Evolutionary conservation across 2,329 filamentous ascomycete species (phyloP).

Genomic region (Aspergillus niger): DNA sequence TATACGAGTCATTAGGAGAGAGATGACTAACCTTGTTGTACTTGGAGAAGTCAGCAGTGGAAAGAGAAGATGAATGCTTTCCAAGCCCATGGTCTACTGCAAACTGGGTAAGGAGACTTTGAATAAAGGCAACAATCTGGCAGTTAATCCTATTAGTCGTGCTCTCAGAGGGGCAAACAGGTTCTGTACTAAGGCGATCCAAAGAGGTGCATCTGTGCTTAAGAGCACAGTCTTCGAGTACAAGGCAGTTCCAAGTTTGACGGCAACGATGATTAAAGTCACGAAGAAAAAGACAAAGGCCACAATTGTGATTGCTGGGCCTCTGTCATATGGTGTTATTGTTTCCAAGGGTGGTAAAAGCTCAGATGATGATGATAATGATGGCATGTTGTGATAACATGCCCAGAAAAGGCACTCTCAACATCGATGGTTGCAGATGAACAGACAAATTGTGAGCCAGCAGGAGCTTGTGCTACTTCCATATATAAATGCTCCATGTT

Average conservation of each 20-base stretch:
- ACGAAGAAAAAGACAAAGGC: slow-evolving; percentile 11
- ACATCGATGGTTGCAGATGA: too few species aligned
- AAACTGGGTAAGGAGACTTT: slow-evolving; percentile 17
- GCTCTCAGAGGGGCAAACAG: background rate
- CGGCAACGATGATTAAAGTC: slow-evolving; percentile 18
- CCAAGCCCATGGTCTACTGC: slow-evolving; percentile 20
- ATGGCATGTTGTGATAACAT: background rate
- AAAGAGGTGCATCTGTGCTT: slow-evolving; percentile 19
- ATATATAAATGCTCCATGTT: background rate
- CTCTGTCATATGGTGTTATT: background rate
- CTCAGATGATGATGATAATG: background rate
- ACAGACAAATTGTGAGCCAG: background rate
- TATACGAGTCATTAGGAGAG: background rate
- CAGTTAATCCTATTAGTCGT: background rate
- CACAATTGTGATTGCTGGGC: background rate
- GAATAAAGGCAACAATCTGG: slow-evolving; percentile 15
- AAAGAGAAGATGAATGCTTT: slow-evolving; percentile 11
- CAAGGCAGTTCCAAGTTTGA: slow-evolving; percentile 15
- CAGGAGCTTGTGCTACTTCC: background rate
- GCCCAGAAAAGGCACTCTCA: background rate
- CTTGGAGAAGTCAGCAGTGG: background rate
- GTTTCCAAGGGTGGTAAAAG: background rate
- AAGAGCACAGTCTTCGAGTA: slow-evolving; percentile 12
- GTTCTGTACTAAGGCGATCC: slow-evolving; percentile 10
- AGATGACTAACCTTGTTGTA: background rate